Evolutionary conservation across 176 grass and related monocot genomes (phyloP).

Genomic region (Elymus sibiricus): DNA sequence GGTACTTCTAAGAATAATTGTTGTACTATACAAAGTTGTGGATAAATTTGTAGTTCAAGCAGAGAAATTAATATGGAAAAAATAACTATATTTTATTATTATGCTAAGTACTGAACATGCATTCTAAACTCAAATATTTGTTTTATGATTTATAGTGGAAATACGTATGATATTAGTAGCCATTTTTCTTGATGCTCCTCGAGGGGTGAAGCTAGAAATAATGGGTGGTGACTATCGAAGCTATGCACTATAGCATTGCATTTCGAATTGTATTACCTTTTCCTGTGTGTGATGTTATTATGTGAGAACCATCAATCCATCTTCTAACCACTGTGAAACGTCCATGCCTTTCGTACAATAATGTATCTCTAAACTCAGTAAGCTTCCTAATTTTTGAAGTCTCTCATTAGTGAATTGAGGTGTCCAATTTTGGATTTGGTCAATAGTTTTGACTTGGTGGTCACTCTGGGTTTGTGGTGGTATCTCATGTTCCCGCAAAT

Average conservation of each 20-base stretch:
- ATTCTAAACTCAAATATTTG: neutral
- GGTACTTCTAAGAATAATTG: neutral
- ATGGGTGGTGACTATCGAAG: neutral
- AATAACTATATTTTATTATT: too few species aligned
- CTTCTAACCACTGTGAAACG: too few species aligned
- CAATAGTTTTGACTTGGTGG: too few species aligned
- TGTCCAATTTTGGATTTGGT: too few species aligned
- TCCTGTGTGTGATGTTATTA: too few species aligned
- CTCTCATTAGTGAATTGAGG: too few species aligned
- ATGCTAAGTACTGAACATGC: neutral
- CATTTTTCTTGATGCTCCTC: neutral
- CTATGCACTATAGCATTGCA: neutral
- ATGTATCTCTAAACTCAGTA: neutral
- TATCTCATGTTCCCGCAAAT: too few species aligned
- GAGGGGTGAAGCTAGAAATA: neutral
- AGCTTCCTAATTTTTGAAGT: too few species aligned
- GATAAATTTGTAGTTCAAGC: neutral
- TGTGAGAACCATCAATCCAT: neutral
- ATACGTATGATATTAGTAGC: neutral
- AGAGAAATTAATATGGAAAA: neutral
- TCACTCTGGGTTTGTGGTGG: too few species aligned
- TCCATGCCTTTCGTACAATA: neutral
- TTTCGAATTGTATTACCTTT: too few species aligned
- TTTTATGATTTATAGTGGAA: neutral
- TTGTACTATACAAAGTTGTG: neutral